phyloP scores from a whole-genome alignment of 2,329 filamentous ascomycete species.

The Venturia asperata region DNA sequence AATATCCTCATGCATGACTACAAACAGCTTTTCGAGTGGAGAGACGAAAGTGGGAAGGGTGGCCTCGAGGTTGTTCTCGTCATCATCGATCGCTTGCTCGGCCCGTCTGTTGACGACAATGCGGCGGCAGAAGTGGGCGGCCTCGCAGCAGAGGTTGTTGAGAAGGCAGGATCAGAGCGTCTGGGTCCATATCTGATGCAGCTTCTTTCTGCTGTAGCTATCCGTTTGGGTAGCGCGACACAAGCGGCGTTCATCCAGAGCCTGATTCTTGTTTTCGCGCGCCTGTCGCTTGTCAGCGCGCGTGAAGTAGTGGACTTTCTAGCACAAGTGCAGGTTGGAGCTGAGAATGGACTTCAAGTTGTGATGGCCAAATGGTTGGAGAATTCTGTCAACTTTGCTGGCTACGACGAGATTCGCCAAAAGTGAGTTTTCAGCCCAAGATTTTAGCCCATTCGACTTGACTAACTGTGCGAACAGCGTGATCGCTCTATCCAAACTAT shows the following conservation, averaged over 20 bases:
- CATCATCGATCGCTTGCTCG: constrained; percentile 85
- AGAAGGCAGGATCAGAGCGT: constrained; percentile 86
- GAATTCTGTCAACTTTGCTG: constrained; percentile 94
- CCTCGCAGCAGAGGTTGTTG: constrained; percentile 86
- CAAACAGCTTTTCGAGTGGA: constrained; percentile 81
- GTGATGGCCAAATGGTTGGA: constrained; percentile 95
- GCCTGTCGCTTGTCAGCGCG: constrained; percentile 76
- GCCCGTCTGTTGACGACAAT: constrained; percentile 79
- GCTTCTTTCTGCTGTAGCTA: constrained; percentile 81
- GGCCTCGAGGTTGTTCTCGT: constrained; percentile 83
- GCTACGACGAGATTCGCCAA: constrained; percentile 93
- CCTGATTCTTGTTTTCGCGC: constrained; percentile 88
- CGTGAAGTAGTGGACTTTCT: constrained; percentile 90
- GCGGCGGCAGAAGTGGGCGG: constrained; percentile 94
- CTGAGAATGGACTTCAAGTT: constrained; percentile 75
- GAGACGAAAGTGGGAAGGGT: constrained; percentile 66
- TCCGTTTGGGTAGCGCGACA: constrained; percentile 71
- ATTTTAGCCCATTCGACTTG: constrained; percentile 7
- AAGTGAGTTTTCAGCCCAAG: constrained; percentile 56
- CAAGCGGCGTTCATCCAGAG: constrained; percentile 91
- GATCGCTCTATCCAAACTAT: constrained; percentile 86
- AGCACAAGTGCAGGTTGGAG: constrained; percentile 71
- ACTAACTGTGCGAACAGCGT: constrained; percentile 49
- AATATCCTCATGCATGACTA: constrained; percentile 86
- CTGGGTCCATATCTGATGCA: constrained; percentile 86